A percentile compares a stretch with the other conserved stretches of the same genome.
Conservation (phyloP, 352 stramenopile species). For the Pythium pyrilobum region DNA sequence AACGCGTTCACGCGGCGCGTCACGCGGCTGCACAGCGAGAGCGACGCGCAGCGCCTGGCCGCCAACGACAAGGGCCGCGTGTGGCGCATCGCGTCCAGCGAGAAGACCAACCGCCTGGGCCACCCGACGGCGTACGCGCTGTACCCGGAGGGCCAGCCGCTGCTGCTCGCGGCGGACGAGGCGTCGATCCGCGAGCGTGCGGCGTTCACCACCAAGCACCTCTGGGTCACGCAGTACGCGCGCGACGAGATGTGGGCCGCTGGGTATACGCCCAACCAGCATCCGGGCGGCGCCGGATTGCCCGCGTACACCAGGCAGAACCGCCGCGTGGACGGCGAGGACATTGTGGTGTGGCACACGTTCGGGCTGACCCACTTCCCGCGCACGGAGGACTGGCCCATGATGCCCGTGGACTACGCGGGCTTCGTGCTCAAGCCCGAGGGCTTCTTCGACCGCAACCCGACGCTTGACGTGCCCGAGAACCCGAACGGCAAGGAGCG, state of each 20-base stretch:
- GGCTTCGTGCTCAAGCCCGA: slow-evolving; percentile 67
- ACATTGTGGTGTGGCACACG: slow-evolving; percentile 72
- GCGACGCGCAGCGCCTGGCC: slow-evolving; percentile 33
- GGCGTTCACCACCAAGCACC: slow-evolving; percentile 51
- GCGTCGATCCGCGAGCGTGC: slow-evolving; percentile 48
- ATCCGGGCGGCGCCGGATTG: slow-evolving; percentile 38
- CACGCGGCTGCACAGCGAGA: slow-evolving; percentile 45
- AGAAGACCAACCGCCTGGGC: slow-evolving; percentile 45
- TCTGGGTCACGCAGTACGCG: slow-evolving; percentile 70
- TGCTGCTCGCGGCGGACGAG: slow-evolving; percentile 44
- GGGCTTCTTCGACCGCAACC: slow-evolving; percentile 58
- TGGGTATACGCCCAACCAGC: slow-evolving; percentile 67
- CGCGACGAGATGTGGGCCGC: slow-evolving; percentile 58
- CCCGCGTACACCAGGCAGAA: slow-evolving; percentile 50
- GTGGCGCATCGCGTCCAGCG: slow-evolving; percentile 59
- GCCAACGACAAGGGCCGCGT: slow-evolving; percentile 44
- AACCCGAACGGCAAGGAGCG: slow-evolving; percentile 34
- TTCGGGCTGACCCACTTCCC: slow-evolving; percentile 73
- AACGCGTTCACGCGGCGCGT: slow-evolving; percentile 52
- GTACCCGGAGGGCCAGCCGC: slow-evolving; percentile 41
- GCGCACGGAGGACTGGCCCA: slow-evolving; percentile 61
- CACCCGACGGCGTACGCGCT: slow-evolving; percentile 57
- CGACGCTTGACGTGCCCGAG: slow-evolving; percentile 41
- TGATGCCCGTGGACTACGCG: slow-evolving; percentile 73
- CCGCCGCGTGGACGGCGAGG: slow-evolving; percentile 44